Evolutionary conservation across 2,329 filamentous ascomycete species (phyloP).

Genomic region (Lizonia empirigonia): DNA sequence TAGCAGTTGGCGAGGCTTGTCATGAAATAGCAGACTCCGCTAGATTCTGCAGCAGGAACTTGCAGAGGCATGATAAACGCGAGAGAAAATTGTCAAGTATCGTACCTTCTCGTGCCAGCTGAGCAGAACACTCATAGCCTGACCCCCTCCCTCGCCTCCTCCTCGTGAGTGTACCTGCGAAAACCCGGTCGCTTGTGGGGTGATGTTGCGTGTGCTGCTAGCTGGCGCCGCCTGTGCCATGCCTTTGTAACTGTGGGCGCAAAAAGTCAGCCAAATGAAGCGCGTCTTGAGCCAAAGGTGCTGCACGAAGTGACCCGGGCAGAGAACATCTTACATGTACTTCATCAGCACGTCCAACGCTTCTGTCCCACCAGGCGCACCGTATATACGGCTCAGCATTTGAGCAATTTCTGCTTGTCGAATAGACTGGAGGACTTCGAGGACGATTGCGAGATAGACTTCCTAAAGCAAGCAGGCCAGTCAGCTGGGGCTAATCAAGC

Average conservation of each 20-base stretch:
- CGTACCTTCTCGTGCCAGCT: slow-evolving; percentile 94
- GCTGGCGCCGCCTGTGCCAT: slow-evolving; percentile 62
- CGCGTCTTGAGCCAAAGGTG: not conserved
- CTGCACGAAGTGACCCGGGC: not conserved
- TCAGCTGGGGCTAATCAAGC: slow-evolving; percentile 34
- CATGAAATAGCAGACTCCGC: not conserved
- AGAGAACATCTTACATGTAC: slow-evolving; percentile 74
- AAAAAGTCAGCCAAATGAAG: slow-evolving; percentile 1
- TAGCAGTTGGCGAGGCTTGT: slow-evolving; percentile 3
- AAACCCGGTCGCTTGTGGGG: slow-evolving; percentile 85
- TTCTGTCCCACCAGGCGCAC: slow-evolving; percentile 78
- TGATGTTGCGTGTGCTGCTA: slow-evolving; percentile 51
- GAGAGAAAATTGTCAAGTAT: slow-evolving; percentile 9
- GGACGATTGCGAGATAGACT: slow-evolving; percentile 82
- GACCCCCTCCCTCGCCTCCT: slow-evolving; percentile 72
- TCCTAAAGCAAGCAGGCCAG: slow-evolving; percentile 62
- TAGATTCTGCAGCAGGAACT: not conserved
- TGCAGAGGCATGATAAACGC: not conserved
- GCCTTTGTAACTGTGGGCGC: slow-evolving; percentile 77
- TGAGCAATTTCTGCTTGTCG: slow-evolving; percentile 95
- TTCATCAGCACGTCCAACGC: slow-evolving; percentile 94
- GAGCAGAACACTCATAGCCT: slow-evolving; percentile 93
- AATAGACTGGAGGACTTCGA: slow-evolving; percentile 94
- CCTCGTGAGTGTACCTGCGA: slow-evolving; percentile 72
- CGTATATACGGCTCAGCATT: slow-evolving; percentile 81